Base-by-base conservation (phyloP, 371 early-diverging fungal genomes). In the Batrachochytrium dendrobatidis region DNA sequence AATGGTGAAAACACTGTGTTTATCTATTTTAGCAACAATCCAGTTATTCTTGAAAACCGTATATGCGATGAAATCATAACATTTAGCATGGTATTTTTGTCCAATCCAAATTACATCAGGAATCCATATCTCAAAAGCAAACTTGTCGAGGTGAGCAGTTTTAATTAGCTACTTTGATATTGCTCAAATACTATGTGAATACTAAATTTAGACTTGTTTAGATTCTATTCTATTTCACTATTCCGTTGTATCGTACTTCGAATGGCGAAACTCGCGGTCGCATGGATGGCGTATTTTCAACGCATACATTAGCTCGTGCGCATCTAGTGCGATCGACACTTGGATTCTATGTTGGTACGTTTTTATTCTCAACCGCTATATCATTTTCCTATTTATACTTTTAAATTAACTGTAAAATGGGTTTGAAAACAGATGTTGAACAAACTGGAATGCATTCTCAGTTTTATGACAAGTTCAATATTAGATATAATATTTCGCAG, bases 391-490 rank as follows among this genome's bases (percentile, higher is more conserved):
- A 50, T 1, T 12, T 15, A 20, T 52, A 3, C 26, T 34, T 55
- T n/a, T n/a, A n/a, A n/a, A n/a, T n/a, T n/a, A n/a, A 31, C 28
- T 22, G 26, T 22, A n/a, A 25, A 29, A 25, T 22, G 26, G 22
- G n/a, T 6, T 30, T 0, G 45, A 25, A 35, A 18, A 22, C 59
- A 61, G 94, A 95, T 62, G 92, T 94, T 17, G 98, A 98, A 69
- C 88, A 91, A 39, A 95, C 96, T 0, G 98, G 97, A 12, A 78
- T 86, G 8, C 83, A 83, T 59, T 86, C 89, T 0, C 94, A 94
- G 64, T 98, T 98, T 68, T 97, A 95, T 65, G 98, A 98, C 72
- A 98, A 98, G 72, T 95, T 96, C 77, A 94, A 89, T 67, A 91
- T 93, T 60, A 87, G 98, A 31, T 95, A 95, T 77, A 86, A 95